Percentiles rank a stretch among this genome's conserved stretches.
Evolutionary conservation across 1,284 basidiomycete species (phyloP).

Genomic region (Ganoderma sinense): DNA sequence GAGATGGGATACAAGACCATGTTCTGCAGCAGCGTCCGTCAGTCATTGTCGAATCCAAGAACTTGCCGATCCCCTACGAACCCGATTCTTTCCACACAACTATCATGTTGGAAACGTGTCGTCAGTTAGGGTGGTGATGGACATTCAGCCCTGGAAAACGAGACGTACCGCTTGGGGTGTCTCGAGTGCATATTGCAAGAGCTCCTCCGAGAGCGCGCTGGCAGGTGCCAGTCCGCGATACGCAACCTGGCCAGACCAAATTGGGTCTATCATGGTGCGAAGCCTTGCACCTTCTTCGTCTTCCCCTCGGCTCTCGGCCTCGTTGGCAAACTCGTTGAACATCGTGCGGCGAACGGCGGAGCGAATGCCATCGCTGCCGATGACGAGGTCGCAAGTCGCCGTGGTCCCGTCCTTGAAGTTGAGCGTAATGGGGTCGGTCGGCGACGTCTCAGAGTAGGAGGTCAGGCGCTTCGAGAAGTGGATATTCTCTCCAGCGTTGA

Average conservation of each 20-base stretch:
- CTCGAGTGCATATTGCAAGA: too few species aligned
- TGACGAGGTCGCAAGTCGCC: conserved; percentile 54
- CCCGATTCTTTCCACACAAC: too few species aligned
- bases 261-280: neutral
- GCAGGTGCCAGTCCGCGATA: conserved; percentile 12
- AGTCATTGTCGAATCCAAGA: too few species aligned
- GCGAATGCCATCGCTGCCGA: conserved; percentile 59
- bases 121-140: too few species aligned
- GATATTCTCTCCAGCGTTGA: conserved; percentile 17
- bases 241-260: conserved; percentile 6
- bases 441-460: conserved; percentile 48
- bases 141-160: too few species aligned
- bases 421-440: conserved; percentile 42
- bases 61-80: too few species aligned
- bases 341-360: conserved; percentile 44
- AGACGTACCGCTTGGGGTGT: too few species aligned
- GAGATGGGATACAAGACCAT: too few species aligned
- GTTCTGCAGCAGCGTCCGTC: too few species aligned
- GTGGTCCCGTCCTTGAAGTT: conserved; percentile 56
- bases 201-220: neutral
- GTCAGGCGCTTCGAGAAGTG: conserved; percentile 56
- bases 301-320: conserved; percentile 24
- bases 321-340: conserved; percentile 23
- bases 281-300: conserved; percentile 5
- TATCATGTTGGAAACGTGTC: too few species aligned